Evolutionary conservation across 768 basidiomycete genomes (phyloP).

Genomic region (Tricholoma hemisulphureum): DNA sequence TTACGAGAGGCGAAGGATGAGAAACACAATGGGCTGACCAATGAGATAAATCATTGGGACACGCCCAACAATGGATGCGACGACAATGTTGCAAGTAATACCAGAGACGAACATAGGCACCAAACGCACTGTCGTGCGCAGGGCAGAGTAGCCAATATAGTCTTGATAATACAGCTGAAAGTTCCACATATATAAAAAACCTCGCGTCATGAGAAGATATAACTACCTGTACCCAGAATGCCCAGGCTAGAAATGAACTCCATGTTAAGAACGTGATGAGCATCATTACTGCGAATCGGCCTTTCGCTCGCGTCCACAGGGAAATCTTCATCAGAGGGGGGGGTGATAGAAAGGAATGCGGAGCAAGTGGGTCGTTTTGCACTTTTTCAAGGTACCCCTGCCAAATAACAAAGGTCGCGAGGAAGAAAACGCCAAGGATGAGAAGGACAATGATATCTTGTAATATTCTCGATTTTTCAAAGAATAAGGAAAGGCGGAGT

Average conservation of each 20-base stretch:
- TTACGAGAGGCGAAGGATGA: not conserved
- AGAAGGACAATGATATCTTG: slow-evolving; percentile 66
- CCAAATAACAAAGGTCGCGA: slow-evolving; percentile 59
- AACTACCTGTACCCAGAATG: slow-evolving; percentile 32
- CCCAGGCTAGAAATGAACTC: slow-evolving; percentile 52
- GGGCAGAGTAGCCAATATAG: slow-evolving; percentile 51
- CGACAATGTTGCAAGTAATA: slow-evolving; percentile 58
- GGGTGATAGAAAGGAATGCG: slow-evolving; percentile 28
- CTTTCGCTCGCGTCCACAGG: slow-evolving; percentile 58
- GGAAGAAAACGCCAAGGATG: slow-evolving; percentile 53
- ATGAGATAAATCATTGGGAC: slow-evolving; percentile 57
- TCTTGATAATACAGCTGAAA: slow-evolving; percentile 69
- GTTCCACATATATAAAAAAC: slow-evolving; percentile 13
- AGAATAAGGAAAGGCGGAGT: not conserved
- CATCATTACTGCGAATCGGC: slow-evolving; percentile 58
- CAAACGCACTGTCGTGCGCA: slow-evolving; percentile 63
- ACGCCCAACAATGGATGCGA: slow-evolving; percentile 56
- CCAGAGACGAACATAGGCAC: slow-evolving; percentile 73
- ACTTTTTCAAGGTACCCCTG: slow-evolving; percentile 52
- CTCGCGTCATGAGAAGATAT: slow-evolving; percentile 24
- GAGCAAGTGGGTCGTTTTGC: not conserved
- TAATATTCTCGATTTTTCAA: slow-evolving; percentile 14
- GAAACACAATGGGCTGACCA: slow-evolving; percentile 40
- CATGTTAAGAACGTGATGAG: slow-evolving; percentile 57
- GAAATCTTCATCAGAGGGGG: slow-evolving; percentile 62